These are phyloP conservation scores for Cyberlindnera maclurae DNA, from an alignment of 805 yeast genomes.

Conservation along the genomic window DNA sequence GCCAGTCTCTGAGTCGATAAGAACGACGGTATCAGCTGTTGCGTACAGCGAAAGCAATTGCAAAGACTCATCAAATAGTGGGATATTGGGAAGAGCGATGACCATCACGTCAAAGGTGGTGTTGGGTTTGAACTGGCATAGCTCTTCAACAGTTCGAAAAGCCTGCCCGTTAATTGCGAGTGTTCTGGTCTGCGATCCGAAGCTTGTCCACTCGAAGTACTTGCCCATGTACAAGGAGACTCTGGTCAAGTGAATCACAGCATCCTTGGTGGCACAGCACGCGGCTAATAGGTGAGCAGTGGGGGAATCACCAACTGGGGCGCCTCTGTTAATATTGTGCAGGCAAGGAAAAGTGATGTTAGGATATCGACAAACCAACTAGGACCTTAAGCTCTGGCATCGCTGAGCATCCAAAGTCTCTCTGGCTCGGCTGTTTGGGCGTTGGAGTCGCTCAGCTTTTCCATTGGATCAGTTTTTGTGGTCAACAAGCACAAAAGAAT, in stretches of 20 bases:
- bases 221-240: conserved; percentile 2
- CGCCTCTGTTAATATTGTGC: conserved; percentile 1
- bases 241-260: conserved; percentile 1
- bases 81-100: conserved; percentile 9
- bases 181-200: neutral
- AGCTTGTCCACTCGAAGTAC: neutral
- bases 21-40: conserved; percentile 3
- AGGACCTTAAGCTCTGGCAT: conserved; percentile 3
- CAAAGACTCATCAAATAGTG: conserved; percentile 4
- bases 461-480: too few relatives aligned
- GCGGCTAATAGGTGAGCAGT: conserved; percentile 8
- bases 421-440: too few relatives aligned
- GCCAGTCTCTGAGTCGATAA: conserved; percentile 11
- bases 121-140: neutral
- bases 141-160: conserved; percentile 1
- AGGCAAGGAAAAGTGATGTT: neutral
- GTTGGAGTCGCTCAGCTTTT: too few relatives aligned
- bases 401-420: neutral
- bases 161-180: neutral
- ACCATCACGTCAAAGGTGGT: conserved; percentile 8
- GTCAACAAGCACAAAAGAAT: too few relatives aligned
- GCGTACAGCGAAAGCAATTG: neutral
- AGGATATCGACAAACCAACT: conserved; percentile 5
- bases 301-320: conserved; percentile 15
- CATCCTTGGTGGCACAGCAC: conserved; percentile 1